Evolutionary conservation across 805 yeast genomes (phyloP).

Genomic region (Yarrowia deformans): DNA sequence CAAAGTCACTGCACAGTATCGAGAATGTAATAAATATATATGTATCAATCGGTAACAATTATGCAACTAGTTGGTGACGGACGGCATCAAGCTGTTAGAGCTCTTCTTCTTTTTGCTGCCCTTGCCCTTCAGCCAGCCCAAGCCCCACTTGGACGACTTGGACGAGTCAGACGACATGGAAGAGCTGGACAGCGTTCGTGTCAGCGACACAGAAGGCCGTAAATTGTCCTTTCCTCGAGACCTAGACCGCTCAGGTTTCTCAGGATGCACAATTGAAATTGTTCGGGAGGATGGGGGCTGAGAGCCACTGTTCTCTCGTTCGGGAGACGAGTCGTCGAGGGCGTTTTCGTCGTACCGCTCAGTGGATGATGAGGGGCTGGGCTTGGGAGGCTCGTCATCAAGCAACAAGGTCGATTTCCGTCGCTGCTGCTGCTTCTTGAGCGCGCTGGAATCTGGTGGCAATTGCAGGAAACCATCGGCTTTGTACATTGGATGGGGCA

Average conservation of each 20-base stretch:
- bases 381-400: conserved; percentile 27
- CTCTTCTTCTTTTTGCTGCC: conserved; percentile 27
- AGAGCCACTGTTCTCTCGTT: conserved; percentile 26
- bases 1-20: background rate
- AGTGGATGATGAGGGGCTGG: background rate
- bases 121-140: conserved; percentile 37
- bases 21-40: conserved; percentile 35
- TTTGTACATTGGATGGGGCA: conserved; percentile 24
- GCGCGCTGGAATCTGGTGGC: conserved; percentile 28
- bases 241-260: conserved; percentile 33
- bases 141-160: conserved; percentile 37
- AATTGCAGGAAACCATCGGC: conserved; percentile 36
- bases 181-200: conserved; percentile 37
- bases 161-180: conserved; percentile 34
- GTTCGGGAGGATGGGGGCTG: conserved; percentile 32
- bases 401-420: conserved; percentile 13
- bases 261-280: conserved; percentile 37
- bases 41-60: conserved; percentile 14
- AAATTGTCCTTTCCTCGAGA: conserved; percentile 28
- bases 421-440: conserved; percentile 36
- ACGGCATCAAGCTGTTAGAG: conserved; percentile 13
- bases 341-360: conserved; percentile 23
- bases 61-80: conserved; percentile 25
- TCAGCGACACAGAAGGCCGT: conserved; percentile 32
- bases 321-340: conserved; percentile 35